Conservation (phyloP, 306 rosid species). For the Vicia sativa region DNA sequence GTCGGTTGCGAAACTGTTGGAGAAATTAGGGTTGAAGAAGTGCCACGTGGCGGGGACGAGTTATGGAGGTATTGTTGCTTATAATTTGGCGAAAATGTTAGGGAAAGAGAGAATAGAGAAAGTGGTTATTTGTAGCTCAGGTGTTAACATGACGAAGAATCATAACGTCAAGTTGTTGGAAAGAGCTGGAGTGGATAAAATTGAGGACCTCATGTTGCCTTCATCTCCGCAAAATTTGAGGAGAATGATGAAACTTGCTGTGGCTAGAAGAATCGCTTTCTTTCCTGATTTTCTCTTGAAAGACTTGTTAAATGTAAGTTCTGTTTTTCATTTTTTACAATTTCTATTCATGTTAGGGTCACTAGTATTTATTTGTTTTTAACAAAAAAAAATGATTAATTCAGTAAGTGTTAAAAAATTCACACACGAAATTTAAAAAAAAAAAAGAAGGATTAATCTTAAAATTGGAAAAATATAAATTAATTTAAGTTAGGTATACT, state of each 20-base stretch:
- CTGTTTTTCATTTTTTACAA: too few relatives aligned
- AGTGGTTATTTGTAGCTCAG: slow-evolving; percentile 90
- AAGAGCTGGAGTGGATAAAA: slow-evolving; percentile 56
- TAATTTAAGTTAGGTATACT: too few relatives aligned
- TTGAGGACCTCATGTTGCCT: slow-evolving; percentile 79
- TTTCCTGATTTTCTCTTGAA: slow-evolving; percentile 65
- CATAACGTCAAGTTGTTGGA: slow-evolving; percentile 53
- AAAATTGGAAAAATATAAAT: too few relatives aligned
- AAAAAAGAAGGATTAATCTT: too few relatives aligned
- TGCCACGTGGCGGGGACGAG: slow-evolving; percentile 75
- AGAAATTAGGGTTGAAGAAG: slow-evolving; percentile 49
- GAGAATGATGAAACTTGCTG: slow-evolving; percentile 52
- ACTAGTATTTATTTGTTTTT: too few relatives aligned
- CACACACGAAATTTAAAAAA: too few relatives aligned
- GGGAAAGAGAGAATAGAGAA: slow-evolving; percentile 79
- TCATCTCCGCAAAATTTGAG: slow-evolving; percentile 57
- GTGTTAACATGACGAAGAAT: slow-evolving; percentile 58
- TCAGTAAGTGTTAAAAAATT: too few relatives aligned
- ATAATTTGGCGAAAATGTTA: slow-evolving; percentile 61
- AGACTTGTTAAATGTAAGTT: slow-evolving; percentile 57
- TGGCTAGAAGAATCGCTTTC: slow-evolving; percentile 27
- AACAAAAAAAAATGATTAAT: too few relatives aligned
- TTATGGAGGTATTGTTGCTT: slow-evolving; percentile 88
- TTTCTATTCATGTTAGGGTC: background rate
- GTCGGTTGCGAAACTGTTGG: slow-evolving; percentile 61